phyloP scores from a whole-genome alignment of 1,139 yeast genomes.

The Scheffersomyces titani region DNA sequence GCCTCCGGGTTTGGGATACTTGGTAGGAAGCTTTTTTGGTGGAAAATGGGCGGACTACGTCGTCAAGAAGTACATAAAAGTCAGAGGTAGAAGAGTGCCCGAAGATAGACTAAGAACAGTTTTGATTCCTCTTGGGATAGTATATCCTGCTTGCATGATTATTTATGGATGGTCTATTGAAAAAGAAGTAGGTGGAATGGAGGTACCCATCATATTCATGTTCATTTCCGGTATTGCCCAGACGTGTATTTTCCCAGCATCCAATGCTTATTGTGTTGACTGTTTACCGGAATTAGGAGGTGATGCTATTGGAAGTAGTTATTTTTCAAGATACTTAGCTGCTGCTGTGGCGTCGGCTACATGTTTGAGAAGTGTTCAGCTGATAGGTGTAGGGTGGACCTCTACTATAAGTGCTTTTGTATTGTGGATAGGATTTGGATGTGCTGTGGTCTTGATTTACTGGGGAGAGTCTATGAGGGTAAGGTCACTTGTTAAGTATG shows the following conservation, averaged over 20 bases:
- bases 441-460: conserved; percentile 19
- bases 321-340: conserved; percentile 48
- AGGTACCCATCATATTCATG: conserved; percentile 50
- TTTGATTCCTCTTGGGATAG: conserved; percentile 35
- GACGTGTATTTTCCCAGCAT: conserved; percentile 49
- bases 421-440: conserved; percentile 26
- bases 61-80: conserved; percentile 43
- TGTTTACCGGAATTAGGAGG: conserved; percentile 54
- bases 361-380: conserved; percentile 41
- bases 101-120: conserved; percentile 52
- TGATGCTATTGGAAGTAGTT: conserved; percentile 55
- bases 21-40: conserved; percentile 50
- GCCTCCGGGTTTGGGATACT: conserved; percentile 54
- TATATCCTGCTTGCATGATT: conserved; percentile 41
- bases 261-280: conserved; percentile 58
- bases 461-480: conserved; percentile 24
- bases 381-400: conserved; percentile 54
- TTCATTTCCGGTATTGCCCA: conserved; percentile 51
- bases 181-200: conserved; percentile 52
- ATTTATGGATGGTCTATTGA: conserved; percentile 57
- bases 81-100: conserved; percentile 46
- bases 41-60: conserved; percentile 51
- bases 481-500: not conserved
- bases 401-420: conserved; percentile 41
- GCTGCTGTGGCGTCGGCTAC: conserved; percentile 54